Evolutionary conservation across 371 early-diverging fungal genomes (phyloP).

Genomic region (Saksenaea oblongispora): DNA sequence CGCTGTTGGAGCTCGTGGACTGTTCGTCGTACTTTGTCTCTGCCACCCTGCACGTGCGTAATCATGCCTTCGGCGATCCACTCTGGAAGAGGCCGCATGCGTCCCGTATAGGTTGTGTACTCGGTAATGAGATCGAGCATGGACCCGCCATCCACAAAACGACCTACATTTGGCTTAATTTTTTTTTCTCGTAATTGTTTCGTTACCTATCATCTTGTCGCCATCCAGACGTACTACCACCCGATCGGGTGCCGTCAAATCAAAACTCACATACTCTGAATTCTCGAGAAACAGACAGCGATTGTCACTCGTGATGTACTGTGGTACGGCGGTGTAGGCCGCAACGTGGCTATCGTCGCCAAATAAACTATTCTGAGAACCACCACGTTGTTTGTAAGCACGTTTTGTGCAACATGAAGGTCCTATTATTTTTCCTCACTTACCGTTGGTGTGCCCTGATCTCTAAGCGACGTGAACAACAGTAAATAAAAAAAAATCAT

Average conservation of each 20-base stretch:
- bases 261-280: constrained; percentile 53
- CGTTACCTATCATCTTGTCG: constrained; percentile 21
- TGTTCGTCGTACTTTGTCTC: constrained; percentile 32
- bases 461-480: neutral
- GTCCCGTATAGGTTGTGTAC: constrained; percentile 48
- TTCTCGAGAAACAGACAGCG: constrained; percentile 51
- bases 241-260: constrained; percentile 40
- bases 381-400: neutral
- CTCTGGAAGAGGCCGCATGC: constrained; percentile 50
- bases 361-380: constrained; percentile 20
- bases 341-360: constrained; percentile 33
- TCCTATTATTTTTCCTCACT: neutral
- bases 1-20: constrained; percentile 26
- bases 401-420: constrained; percentile 4
- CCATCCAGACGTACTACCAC: constrained; percentile 41
- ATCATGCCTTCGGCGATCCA: constrained; percentile 50
- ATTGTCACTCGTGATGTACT: constrained; percentile 48
- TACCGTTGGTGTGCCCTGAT: constrained; percentile 1
- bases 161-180: constrained; percentile 23
- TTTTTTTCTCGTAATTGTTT: neutral
- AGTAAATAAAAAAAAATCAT: neutral
- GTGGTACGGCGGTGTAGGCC: constrained; percentile 51
- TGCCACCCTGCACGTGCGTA: constrained; percentile 52
- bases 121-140: constrained; percentile 50
- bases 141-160: constrained; percentile 42